Evolutionary conservation across 306 rosid genomes (phyloP).

Genomic region (Casuarina glauca): DNA sequence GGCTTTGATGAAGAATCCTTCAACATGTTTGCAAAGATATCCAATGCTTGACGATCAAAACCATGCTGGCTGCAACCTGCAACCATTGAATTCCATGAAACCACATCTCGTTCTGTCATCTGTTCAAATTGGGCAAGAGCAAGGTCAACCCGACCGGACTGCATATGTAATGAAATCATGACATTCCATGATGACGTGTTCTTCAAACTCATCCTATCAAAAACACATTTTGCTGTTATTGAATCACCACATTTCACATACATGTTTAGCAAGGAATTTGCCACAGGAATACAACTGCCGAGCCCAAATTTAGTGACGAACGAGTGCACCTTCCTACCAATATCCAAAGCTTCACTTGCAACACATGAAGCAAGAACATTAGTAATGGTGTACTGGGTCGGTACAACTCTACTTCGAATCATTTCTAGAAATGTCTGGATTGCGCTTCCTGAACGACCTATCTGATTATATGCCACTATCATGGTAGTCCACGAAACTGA

Average conservation of each 20-base stretch:
- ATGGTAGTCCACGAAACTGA: constrained; percentile 85
- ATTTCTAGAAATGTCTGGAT: constrained; percentile 53
- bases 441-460: constrained; percentile 50
- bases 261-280: constrained; percentile 84
- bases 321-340: constrained; percentile 72
- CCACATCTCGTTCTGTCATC: constrained; percentile 59
- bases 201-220: constrained; percentile 61
- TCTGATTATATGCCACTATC: constrained; percentile 69
- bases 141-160: constrained; percentile 55
- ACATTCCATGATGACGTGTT: constrained; percentile 66
- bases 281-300: constrained; percentile 52
- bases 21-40: constrained; percentile 58
- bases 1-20: constrained; percentile 52
- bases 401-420: constrained; percentile 48
- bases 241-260: constrained; percentile 77
- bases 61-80: constrained; percentile 65
- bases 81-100: constrained; percentile 79
- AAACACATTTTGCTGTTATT: constrained; percentile 54
- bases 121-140: constrained; percentile 61
- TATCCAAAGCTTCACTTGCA: constrained; percentile 46
- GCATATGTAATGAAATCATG: constrained; percentile 71
- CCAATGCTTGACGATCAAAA: constrained; percentile 55
- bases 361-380: constrained; percentile 76
- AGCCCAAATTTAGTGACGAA: constrained; percentile 64
- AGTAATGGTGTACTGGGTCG: constrained; percentile 64